A percentile compares a stretch with the other conserved stretches of the same genome.
phyloP scores from a whole-genome alignment of 2,329 filamentous ascomycete genomes.

The Mycocentrospora acerina region DNA sequence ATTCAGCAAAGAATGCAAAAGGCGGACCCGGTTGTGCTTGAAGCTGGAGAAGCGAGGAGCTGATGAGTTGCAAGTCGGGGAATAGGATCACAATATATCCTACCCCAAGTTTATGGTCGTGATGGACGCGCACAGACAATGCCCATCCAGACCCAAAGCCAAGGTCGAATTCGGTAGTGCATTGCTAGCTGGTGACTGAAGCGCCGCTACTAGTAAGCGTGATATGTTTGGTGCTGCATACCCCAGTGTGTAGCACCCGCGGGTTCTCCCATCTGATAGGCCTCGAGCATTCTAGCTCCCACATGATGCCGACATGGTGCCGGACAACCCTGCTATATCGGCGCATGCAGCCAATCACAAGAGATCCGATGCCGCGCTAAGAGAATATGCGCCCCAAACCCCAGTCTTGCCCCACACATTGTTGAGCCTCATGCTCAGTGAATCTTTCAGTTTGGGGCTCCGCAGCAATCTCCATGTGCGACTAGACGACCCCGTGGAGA shows the following conservation, averaged over 20 bases:
- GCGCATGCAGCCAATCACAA: constrained; percentile 15
- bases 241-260: constrained; percentile 16
- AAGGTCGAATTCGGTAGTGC: constrained; percentile 13
- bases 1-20: constrained; percentile 1
- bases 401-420: constrained; percentile 18
- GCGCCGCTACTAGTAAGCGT: constrained; percentile 10
- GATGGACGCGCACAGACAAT: constrained; percentile 17
- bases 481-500: constrained; percentile 25
- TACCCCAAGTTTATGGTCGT: constrained; percentile 12
- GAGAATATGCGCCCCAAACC: constrained; percentile 6
- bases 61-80: constrained; percentile 19
- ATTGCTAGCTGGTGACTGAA: constrained; percentile 17
- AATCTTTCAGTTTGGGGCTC: constrained; percentile 13
- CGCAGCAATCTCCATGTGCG: constrained; percentile 20
- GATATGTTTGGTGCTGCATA: constrained; percentile 19
- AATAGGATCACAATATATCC: constrained; percentile 22
- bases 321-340: constrained; percentile 22
- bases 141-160: constrained; percentile 24
- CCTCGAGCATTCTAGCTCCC: constrained; percentile 8
- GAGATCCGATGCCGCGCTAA: not conserved
- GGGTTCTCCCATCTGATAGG: constrained; percentile 16
- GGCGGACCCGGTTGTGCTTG: constrained; percentile 9
- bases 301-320: constrained; percentile 4
- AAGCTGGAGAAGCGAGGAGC: constrained; percentile 20
- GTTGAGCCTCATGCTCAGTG: constrained; percentile 31